Base-by-base conservation (phyloP, 805 yeast species). In the Candida morakotiae region DNA sequence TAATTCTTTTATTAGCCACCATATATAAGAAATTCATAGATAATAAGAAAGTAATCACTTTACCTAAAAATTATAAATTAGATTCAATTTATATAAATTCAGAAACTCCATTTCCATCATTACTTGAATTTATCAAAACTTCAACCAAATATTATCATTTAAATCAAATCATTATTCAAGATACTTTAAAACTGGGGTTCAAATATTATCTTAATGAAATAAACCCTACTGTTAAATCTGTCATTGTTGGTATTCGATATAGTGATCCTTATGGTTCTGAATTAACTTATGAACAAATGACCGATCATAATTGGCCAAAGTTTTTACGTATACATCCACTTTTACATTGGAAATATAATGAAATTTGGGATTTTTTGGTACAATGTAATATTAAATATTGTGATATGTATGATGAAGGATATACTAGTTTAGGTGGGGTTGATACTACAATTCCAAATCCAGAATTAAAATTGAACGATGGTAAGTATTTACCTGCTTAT, bases 261-360 rank as follows among this genome's bases (percentile, higher is more conserved):
- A 78, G 87, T 2, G 98, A 93, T 55, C 98, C 98, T 0, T 85
- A 73, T 58, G 93, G 95, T 0, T 66, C 63, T 2, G 47, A 64
- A 15, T 64, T 91, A 31, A 43, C 63, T 19, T 69, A 74, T 31
- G 73, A 86, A 36, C 94, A 87, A 52, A 59, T 52, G 27, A 93
- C 98, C 0, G 96, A 91, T 52, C 81, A 80, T 41, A 80, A 87
- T 40, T 93, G 98, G 98, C 98, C 98, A 4, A 63, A 69, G 19
- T 91, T 93, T 53, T 60, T 81, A 44, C 62, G 98, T 34, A 67
- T 89, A 4, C 95, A 89, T 51, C 98, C 98, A 0, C 79, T 93
- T 5, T 67, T 93, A 29, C 85, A 85, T 39, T 93, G 98, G 98
- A 75, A 75, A 28, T 83, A 86, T 47, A 72, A 74, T 15, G 86